A percentile compares a stretch with the other conserved stretches of the same genome.
Evolutionary conservation across 345 rosid genomes (phyloP).

Genomic region (Lepidium didymum): DNA sequence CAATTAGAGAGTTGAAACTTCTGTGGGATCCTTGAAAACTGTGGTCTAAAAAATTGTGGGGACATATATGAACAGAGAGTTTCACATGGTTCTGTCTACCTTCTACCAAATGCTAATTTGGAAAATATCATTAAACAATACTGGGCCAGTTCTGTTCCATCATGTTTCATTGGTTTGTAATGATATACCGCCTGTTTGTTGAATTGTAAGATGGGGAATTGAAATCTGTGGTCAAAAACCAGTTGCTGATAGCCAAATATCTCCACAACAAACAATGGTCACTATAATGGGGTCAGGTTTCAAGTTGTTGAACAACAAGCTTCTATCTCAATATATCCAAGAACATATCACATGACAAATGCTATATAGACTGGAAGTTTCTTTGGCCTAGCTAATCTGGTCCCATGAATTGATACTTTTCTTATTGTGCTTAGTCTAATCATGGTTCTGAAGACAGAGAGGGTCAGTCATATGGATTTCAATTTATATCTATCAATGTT

Average conservation of each 20-base stretch:
- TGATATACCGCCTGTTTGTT: not conserved
- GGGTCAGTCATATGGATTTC: not conserved
- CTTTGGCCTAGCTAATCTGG: not conserved
- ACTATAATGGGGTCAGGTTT: not conserved
- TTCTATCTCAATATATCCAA: not conserved
- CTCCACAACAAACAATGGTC: not conserved
- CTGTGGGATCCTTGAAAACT: not conserved
- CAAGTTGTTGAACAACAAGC: not conserved
- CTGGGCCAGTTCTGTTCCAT: not conserved
- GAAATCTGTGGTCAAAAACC: not conserved
- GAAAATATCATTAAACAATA: not conserved
- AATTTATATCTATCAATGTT: not conserved
- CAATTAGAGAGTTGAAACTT: not conserved
- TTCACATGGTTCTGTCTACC: conserved; percentile 7
- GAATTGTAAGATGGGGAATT: not conserved
- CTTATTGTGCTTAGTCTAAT: not conserved
- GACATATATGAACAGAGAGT: not conserved
- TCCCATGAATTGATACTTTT: not conserved
- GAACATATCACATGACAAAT: not conserved
- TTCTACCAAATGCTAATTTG: not conserved
- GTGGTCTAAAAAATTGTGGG: not conserved
- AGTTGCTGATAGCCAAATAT: not conserved
- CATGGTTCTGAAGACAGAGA: not conserved
- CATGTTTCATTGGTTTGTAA: not conserved
- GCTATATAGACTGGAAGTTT: not conserved